Evolutionary conservation across 805 yeast genomes (phyloP).

Genomic region (Torulaspora microellipsoides): DNA sequence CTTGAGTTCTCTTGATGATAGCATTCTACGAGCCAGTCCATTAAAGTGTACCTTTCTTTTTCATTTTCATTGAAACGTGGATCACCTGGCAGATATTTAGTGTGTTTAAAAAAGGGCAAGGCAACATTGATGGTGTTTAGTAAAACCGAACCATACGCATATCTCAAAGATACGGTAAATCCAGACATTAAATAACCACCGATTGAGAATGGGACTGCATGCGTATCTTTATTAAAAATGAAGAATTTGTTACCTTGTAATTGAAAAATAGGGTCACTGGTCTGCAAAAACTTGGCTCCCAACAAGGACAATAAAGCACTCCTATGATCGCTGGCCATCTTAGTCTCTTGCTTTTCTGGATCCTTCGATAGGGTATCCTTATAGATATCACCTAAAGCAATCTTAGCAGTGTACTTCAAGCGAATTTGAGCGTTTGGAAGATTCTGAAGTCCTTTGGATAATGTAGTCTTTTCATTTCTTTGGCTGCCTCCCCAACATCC

Average conservation of each 20-base stretch:
- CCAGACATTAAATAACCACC: conserved; percentile 24
- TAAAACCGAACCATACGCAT: conserved; percentile 20
- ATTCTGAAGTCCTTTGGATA: neutral
- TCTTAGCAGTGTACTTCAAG: conserved; percentile 18
- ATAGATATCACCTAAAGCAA: conserved; percentile 18
- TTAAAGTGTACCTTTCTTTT: conserved; percentile 12
- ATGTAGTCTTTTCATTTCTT: conserved; percentile 1
- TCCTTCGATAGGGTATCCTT: conserved; percentile 15
- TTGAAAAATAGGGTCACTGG: conserved; percentile 18
- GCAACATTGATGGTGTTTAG: conserved; percentile 20
- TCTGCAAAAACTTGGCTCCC: conserved; percentile 19
- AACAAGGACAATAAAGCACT: conserved; percentile 16
- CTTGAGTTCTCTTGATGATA: conserved; percentile 7
- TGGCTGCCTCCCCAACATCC: conserved; percentile 25
- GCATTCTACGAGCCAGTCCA: conserved; percentile 25
- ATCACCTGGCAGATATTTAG: conserved; percentile 24
- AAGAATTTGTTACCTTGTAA: conserved; percentile 23
- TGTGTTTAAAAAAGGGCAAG: conserved; percentile 20
- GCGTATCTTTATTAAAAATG: conserved; percentile 13
- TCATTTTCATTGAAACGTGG: conserved; percentile 17
- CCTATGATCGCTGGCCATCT: conserved; percentile 19
- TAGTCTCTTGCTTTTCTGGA: conserved; percentile 20
- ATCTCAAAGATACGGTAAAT: conserved; percentile 19
- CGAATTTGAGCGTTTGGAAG: conserved; percentile 17
- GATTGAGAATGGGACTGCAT: conserved; percentile 16